Percentiles rank a stretch among this genome's conserved stretches.
These are phyloP conservation scores for Ophiostoma piceae DNA, from an alignment of 2,329 filamentous ascomycete species.

Conservation along the genomic window DNA sequence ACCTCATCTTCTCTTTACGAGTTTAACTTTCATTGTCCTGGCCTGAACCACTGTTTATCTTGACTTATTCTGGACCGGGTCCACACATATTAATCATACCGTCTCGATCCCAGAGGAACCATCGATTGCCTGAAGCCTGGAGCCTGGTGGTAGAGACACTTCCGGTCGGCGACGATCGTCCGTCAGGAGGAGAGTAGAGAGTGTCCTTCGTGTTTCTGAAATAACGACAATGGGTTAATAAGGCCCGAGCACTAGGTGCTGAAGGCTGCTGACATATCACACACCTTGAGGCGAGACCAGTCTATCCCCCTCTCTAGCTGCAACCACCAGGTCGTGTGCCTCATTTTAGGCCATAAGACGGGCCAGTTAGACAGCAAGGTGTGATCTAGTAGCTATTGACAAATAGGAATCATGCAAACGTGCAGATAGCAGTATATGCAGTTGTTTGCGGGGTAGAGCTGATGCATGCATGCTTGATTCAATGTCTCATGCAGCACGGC, in stretches of 20 bases:
- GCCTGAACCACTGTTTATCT: neutral
- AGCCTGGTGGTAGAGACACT: neutral
- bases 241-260: neutral
- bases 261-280: neutral
- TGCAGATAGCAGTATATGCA: neutral
- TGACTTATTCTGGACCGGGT: slow-evolving; percentile 2
- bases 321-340: neutral
- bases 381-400: neutral
- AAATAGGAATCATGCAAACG: neutral
- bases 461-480: neutral
- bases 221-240: neutral
- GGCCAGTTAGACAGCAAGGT: neutral
- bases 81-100: neutral
- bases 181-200: too few relatives aligned
- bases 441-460: slow-evolving; percentile 1
- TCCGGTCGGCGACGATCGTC: neutral
- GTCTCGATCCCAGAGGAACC: neutral
- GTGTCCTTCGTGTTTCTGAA: neutral
- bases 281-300: neutral
- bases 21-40: neutral
- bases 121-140: neutral
- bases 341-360: neutral
- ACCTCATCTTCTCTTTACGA: neutral
- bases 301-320: neutral
- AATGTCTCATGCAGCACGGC: neutral